Evolutionary conservation across 177 flowering plant genomes (phyloP).

Genomic region (Vitis hybrid): DNA sequence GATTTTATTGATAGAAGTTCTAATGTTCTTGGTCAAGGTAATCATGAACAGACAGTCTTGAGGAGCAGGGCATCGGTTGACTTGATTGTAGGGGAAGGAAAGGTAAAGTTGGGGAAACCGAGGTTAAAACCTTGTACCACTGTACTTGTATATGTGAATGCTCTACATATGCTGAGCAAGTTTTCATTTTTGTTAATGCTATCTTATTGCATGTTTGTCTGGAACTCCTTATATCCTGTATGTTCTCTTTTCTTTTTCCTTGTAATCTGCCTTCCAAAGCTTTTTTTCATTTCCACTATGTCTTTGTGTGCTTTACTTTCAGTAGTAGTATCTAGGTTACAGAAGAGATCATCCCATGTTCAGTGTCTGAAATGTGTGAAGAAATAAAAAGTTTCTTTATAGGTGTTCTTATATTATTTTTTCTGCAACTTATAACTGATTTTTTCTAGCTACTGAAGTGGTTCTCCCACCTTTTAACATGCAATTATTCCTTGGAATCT

Average conservation of each 20-base stretch:
- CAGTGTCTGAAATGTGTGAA: too few relatives aligned
- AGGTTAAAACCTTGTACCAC: slow-evolving; percentile 32
- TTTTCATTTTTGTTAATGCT: slow-evolving; percentile 20
- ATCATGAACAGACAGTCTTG: slow-evolving; percentile 25
- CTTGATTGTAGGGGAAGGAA: slow-evolving; percentile 49
- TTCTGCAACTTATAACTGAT: neutral
- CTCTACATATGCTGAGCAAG: slow-evolving; percentile 23
- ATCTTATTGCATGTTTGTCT: slow-evolving; percentile 21
- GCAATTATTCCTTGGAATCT: too few relatives aligned
- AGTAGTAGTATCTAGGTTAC: neutral
- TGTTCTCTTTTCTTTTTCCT: slow-evolving; percentile 3
- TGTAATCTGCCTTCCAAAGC: neutral
- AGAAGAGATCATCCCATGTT: too few relatives aligned
- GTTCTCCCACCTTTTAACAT: neutral
- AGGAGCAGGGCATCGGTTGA: slow-evolving; percentile 49
- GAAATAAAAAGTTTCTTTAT: too few relatives aligned
- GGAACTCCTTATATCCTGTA: neutral
- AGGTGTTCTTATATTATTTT: neutral
- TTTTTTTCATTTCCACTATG: slow-evolving; percentile 5
- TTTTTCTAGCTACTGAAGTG: neutral
- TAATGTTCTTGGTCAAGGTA: slow-evolving; percentile 18
- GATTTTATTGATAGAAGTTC: slow-evolving; percentile 17
- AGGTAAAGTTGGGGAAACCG: slow-evolving; percentile 61
- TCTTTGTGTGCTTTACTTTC: slow-evolving; percentile 6
- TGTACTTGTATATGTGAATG: slow-evolving; percentile 33